Percentiles rank a stretch among this genome's conserved stretches.
Conservation (phyloP, 768 basidiomycete species). For the Stropharia rugosoannulata region DNA sequence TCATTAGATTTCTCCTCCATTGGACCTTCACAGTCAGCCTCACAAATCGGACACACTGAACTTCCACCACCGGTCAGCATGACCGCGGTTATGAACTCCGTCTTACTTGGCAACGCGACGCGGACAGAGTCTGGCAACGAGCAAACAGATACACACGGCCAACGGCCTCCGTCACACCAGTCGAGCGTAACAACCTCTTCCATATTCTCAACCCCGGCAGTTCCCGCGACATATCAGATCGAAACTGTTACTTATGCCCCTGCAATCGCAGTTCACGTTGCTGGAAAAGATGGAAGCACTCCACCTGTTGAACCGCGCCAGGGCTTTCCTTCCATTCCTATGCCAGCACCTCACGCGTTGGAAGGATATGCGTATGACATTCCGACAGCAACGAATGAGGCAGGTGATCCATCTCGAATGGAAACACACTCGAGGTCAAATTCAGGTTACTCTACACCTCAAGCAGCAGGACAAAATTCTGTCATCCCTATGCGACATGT, state of each 20-base stretch:
- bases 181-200: constrained; percentile 17
- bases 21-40: constrained; percentile 76
- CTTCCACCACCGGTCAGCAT: constrained; percentile 10
- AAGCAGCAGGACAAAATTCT: not conserved
- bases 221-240: constrained; percentile 18
- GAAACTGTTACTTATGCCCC: constrained; percentile 24
- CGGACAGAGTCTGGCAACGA: constrained; percentile 1
- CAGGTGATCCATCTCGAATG: not conserved
- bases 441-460: constrained; percentile 10
- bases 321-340: constrained; percentile 21
- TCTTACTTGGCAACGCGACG: constrained; percentile 6
- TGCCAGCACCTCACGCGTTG: constrained; percentile 51
- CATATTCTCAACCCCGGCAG: constrained; percentile 13
- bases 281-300: not conserved
- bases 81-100: constrained; percentile 15
- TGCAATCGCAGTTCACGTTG: constrained; percentile 20
- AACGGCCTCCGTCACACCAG: constrained; percentile 11
- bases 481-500: constrained; percentile 8
- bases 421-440: not conserved
- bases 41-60: constrained; percentile 43
- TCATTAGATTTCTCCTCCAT: constrained; percentile 63
- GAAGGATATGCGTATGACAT: constrained; percentile 24
- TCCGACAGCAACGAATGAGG: constrained; percentile 19
- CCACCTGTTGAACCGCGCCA: not conserved
- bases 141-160: not conserved